A percentile compares a stretch with the other conserved stretches of the same genome.
Conservation (phyloP, 139 green algal species). For the Auxenochlorella pyrenoidosa region DNA sequence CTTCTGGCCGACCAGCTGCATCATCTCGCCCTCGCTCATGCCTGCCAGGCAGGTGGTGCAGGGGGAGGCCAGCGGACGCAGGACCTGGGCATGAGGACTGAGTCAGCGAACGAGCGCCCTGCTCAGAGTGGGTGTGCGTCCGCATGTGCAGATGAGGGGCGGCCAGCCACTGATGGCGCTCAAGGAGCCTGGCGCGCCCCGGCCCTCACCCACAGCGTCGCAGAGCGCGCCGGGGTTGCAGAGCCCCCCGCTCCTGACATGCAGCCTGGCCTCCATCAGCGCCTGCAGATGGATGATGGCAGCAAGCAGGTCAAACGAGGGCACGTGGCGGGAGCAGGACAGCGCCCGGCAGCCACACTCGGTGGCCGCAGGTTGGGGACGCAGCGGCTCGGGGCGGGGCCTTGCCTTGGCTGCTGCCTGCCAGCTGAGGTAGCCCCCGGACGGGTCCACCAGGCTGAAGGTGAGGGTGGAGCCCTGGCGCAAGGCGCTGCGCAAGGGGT, state of each 20-base stretch:
- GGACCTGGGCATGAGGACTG: no score
- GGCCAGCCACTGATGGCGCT: no score
- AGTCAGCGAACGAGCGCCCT: no score
- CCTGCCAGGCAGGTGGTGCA: neutral
- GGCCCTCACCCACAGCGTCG: neutral
- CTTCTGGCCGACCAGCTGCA: conserved; percentile 6
- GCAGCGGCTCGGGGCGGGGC: no score
- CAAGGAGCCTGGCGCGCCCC: no score
- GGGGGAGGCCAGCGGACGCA: neutral
- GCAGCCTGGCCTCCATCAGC: neutral
- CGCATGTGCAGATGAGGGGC: no score
- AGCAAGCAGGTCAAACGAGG: no score
- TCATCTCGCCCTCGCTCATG: conserved; percentile 11
- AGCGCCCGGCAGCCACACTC: no score
- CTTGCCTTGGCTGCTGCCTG: neutral
- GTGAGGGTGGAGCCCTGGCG: conserved; percentile 15
- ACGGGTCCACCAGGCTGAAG: conserved; percentile 1
- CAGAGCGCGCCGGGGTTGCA: neutral
- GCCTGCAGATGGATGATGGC: neutral
- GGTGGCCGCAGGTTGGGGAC: no score
- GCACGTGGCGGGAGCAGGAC: no score
- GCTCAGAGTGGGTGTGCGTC: no score
- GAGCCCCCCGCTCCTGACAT: neutral
- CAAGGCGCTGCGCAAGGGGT: neutral
- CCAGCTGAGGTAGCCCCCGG: neutral